phyloP scores from a whole-genome alignment of 257 asterid species.

The Eucommia ulmoides region DNA sequence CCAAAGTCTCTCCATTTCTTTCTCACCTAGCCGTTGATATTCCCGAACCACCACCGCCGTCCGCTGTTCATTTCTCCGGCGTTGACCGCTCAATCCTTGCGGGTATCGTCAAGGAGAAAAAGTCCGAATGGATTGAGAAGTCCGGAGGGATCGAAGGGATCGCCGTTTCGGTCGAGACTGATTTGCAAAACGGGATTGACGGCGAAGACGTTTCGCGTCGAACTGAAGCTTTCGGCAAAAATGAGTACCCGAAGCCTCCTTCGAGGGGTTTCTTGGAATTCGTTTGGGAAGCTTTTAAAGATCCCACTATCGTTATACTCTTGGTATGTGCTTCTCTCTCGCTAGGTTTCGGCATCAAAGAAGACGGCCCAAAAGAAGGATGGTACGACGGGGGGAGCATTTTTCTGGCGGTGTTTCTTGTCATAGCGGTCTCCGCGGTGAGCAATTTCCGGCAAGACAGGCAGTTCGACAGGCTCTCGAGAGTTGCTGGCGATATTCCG shows the following conservation, averaged over 20 bases:
- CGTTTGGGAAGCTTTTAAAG: slow-evolving; percentile 20
- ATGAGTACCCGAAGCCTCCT: slow-evolving; percentile 19
- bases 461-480: slow-evolving; percentile 21
- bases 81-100: slow-evolving; percentile 16
- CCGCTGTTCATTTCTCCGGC: slow-evolving; percentile 4
- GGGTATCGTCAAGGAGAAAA: slow-evolving; percentile 25
- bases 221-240: slow-evolving; percentile 22
- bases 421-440: slow-evolving; percentile 18
- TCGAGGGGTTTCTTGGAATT: slow-evolving; percentile 12
- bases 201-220: slow-evolving; percentile 15
- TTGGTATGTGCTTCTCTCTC: slow-evolving; percentile 23
- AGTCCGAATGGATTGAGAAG: slow-evolving; percentile 5
- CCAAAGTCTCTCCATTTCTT: no score
- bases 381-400: slow-evolving; percentile 36
- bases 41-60: background rate
- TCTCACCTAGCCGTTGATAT: no score
- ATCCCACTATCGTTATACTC: slow-evolving; percentile 18
- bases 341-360: slow-evolving; percentile 27
- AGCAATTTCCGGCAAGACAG: slow-evolving; percentile 23
- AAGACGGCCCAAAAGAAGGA: slow-evolving; percentile 23
- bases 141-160: slow-evolving; percentile 25
- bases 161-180: slow-evolving; percentile 13
- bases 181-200: slow-evolving; percentile 17
- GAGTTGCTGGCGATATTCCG: slow-evolving; percentile 11
- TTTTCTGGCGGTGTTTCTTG: slow-evolving; percentile 23